Percentiles rank a stretch among this genome's conserved stretches.
phyloP scores from a whole-genome alignment of 1,139 yeast species.

The Yamadazyma atlantica region DNA sequence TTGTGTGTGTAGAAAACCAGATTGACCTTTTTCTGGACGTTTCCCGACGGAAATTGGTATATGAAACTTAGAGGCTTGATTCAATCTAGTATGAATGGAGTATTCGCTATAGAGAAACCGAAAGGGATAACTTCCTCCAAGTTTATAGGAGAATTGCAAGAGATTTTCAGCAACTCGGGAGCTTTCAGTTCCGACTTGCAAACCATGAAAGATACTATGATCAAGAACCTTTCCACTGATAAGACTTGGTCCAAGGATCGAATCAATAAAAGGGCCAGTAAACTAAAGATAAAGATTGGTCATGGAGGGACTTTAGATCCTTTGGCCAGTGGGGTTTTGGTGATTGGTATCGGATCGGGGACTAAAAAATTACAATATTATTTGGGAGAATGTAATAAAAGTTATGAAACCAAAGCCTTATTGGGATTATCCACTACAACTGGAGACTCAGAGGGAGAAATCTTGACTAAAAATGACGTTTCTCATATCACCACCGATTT shows the following conservation, averaged over 20 bases:
- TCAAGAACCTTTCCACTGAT: conserved; percentile 41
- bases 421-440: conserved; percentile 92
- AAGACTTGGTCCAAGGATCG: conserved; percentile 46
- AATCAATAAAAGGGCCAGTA: conserved; percentile 46
- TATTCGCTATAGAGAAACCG: conserved; percentile 93
- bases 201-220: conserved; percentile 30
- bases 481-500: conserved; percentile 58
- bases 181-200: conserved; percentile 59
- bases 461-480: conserved; percentile 57
- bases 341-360: conserved; percentile 87
- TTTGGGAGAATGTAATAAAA: conserved; percentile 68
- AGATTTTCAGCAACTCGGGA: conserved; percentile 57
- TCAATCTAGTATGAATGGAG: conserved; percentile 64
- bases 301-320: conserved; percentile 99
- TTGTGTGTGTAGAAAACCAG: too few species aligned
- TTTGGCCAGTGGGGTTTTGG: conserved; percentile 87
- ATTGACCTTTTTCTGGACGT: too few species aligned
- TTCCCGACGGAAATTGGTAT: neutral
- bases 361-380: conserved; percentile 78
- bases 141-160: conserved; percentile 65
- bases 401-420: conserved; percentile 80
- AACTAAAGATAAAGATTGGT: conserved; percentile 81
- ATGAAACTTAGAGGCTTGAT: conserved; percentile 5
- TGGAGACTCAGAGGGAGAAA: conserved; percentile 89
- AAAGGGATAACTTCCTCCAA: conserved; percentile 80